A percentile compares a stretch with the other conserved stretches of the same genome.
Conservation (phyloP, 495 filamentous ascomycete species). For the Aspergillus nidulans region DNA sequence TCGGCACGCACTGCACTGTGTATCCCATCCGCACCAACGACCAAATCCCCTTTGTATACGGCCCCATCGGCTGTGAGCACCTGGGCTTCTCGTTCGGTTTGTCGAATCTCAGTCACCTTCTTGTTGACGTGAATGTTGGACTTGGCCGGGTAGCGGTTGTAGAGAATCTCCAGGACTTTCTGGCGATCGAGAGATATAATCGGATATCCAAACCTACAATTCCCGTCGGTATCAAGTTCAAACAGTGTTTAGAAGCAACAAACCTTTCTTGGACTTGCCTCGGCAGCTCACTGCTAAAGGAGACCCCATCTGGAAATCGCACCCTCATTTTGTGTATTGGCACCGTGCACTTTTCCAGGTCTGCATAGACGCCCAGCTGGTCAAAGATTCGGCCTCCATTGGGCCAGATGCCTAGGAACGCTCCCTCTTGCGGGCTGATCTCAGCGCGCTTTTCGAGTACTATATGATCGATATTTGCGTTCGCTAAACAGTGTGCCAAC, state of each 20-base stretch:
- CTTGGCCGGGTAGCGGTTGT: neutral
- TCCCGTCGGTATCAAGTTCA: too few relatives aligned
- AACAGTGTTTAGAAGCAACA: too few relatives aligned
- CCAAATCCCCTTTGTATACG: conserved; percentile 31
- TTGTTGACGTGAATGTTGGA: neutral
- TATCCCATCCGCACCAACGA: conserved; percentile 27
- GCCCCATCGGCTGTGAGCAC: conserved; percentile 21
- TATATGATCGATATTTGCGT: neutral
- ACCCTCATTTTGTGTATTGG: neutral
- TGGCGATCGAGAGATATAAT: neutral
- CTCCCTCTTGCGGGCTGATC: neutral
- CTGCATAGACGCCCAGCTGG: neutral
- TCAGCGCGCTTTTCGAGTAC: neutral
- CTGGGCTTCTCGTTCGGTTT: neutral
- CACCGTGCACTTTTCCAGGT: neutral
- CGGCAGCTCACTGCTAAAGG: neutral
- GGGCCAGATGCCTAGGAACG: neutral
- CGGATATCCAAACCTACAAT: neutral
- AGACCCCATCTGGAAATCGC: neutral
- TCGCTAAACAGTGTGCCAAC: neutral
- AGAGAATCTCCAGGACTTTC: neutral
- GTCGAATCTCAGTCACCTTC: neutral
- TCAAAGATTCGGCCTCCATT: neutral
- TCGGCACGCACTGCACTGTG: neutral
- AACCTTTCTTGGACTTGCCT: too few relatives aligned